Evolutionary conservation across 371 early-diverging fungal genomes (phyloP).

Genomic region (Paraphysoderma sedebokerense): DNA sequence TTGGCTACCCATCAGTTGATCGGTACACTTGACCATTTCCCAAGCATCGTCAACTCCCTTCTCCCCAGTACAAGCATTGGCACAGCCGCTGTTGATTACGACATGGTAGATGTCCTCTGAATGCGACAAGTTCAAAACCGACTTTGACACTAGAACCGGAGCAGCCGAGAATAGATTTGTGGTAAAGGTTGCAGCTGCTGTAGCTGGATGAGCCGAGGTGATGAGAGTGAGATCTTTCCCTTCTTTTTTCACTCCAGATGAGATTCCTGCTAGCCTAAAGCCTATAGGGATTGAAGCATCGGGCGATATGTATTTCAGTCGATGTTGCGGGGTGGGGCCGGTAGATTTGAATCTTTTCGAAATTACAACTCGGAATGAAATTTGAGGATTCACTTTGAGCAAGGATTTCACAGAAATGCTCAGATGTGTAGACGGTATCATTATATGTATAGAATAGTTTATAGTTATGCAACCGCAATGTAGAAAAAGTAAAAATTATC

Average conservation of each 20-base stretch:
- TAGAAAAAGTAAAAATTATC: no score
- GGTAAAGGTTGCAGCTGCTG: constrained; percentile 81
- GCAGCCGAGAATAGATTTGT: constrained; percentile 83
- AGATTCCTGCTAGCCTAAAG: constrained; percentile 58
- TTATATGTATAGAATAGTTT: no score
- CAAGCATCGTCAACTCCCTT: constrained; percentile 63
- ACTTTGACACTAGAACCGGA: constrained; percentile 59
- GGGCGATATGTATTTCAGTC: neutral
- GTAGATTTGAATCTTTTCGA: no score
- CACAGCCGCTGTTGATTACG: constrained; percentile 82
- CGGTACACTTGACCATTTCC: constrained; percentile 27
- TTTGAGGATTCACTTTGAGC: no score
- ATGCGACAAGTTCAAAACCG: constrained; percentile 29
- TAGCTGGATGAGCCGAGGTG: constrained; percentile 47
- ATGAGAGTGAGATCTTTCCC: constrained; percentile 46
- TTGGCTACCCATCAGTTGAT: constrained; percentile 21
- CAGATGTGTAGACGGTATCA: no score
- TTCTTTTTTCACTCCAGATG: constrained; percentile 68
- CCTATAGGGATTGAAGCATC: constrained; percentile 54
- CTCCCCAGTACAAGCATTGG: constrained; percentile 88
- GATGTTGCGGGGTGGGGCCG: no score
- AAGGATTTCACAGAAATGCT: no score
- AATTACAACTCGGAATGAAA: no score
- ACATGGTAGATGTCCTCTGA: constrained; percentile 39
- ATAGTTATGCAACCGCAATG: no score